phyloP scores from a whole-genome alignment of 1,284 basidiomycete genomes.

The Trametes hirsuta region DNA sequence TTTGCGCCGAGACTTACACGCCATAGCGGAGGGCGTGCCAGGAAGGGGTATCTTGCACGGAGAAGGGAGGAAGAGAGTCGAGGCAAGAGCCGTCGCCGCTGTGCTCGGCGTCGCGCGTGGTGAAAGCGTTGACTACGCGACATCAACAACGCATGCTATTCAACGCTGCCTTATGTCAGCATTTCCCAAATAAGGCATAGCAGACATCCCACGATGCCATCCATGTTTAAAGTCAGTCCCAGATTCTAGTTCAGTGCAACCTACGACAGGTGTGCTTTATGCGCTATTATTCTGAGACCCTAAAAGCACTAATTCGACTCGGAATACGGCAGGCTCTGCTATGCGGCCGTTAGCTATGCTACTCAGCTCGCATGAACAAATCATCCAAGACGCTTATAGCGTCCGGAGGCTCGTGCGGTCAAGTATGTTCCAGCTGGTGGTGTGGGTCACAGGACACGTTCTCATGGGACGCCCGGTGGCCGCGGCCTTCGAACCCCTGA shows the following conservation, averaged over 20 bases:
- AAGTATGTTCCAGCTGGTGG: slow-evolving; percentile 16
- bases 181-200: not conserved
- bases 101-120: slow-evolving; percentile 12
- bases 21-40: slow-evolving; percentile 25
- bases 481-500: slow-evolving; percentile 6
- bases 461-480: slow-evolving; percentile 18
- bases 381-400: not conserved
- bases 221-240: not conserved
- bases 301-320: no score
- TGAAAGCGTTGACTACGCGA: slow-evolving; percentile 24
- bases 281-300: no score
- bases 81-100: slow-evolving; percentile 11
- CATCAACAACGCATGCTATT: slow-evolving; percentile 13
- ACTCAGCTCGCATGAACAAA: no score
- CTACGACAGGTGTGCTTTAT: no score
- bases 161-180: slow-evolving; percentile 23
- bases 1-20: slow-evolving; percentile 22
- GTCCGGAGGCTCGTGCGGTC: slow-evolving; percentile 4
- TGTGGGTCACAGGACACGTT: slow-evolving; percentile 18
- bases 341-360: no score
- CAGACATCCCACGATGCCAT: not conserved
- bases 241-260: no score
- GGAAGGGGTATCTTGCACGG: slow-evolving; percentile 30
- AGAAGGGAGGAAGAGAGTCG: slow-evolving; percentile 8
- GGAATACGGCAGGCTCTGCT: no score